Base-by-base conservation (phyloP, 164 flowering plant genomes). In the Vitis cinerea region DNA sequence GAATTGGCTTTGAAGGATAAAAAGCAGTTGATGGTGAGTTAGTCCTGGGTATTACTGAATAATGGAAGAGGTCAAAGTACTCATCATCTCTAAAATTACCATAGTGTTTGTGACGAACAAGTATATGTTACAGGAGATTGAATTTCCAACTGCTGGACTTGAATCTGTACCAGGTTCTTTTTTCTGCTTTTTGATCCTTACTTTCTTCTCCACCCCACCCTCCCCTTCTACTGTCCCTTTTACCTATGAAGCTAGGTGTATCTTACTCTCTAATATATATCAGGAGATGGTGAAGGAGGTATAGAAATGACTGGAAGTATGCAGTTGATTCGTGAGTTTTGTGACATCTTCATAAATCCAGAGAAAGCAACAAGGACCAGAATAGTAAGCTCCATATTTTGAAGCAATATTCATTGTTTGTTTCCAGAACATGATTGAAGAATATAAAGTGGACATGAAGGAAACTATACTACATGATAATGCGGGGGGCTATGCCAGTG, bases 261-360 rank as follows among this genome's bases (percentile, higher is more conserved):
- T 64, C 61, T 71, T 17, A 44, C 3, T 57, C 15, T 9, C 31
- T 61, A 37, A 66, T 29, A 30, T 44, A 30, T 31, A 61, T 78
- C 82, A 94, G 98, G 98, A 73, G 98, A 94, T 82, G 98, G 93
- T 67, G 98, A 94, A 83, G 98, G 98, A 63, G 98, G 96, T 56
- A 90, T 79, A 56, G 98, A 94, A 82, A 94, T 94, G 98, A 92
- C 97, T 16, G 97, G 73, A 65, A 91, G 97, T 71, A 82, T 94
- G 89, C 89, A 86, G 75, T 74, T 94, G 67, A 92, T 94, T 69
- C 93, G 97, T 62, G 93, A 94, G 75, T 94, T 88, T 71, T 92
- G 98, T 78, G 94, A 92, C 64, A 73, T 78, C 72, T 80, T 84
- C 47, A 62, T 94, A 47, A 74, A 16, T 63, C 88, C 97, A 17